Evolutionary conservation across 2,329 filamentous ascomycete species (phyloP).

Genomic region (Trichoderma pleuroti): DNA sequence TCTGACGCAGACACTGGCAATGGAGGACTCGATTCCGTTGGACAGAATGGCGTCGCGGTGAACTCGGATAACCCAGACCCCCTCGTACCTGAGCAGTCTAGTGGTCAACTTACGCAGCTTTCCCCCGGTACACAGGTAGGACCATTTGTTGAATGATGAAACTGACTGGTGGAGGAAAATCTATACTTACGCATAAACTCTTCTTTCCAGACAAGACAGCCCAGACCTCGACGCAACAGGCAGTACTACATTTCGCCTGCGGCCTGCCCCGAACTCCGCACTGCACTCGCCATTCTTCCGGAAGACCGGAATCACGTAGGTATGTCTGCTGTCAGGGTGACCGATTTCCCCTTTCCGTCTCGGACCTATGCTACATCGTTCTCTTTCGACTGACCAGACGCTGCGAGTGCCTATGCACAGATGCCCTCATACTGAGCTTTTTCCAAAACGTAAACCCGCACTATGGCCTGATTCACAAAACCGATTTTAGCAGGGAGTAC

Average conservation of each 20-base stretch:
- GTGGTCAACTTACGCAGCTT: background rate
- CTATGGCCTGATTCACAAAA: constrained; percentile 34
- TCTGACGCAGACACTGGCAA: background rate
- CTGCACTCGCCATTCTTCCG: background rate
- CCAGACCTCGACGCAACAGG: background rate
- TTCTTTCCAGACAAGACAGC: background rate
- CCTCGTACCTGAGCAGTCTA: background rate
- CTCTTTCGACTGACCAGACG: background rate
- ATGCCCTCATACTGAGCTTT: constrained; percentile 30
- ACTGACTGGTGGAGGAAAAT: background rate
- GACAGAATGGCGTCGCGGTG: background rate
- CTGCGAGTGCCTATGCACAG: constrained; percentile 19
- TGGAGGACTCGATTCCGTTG: background rate
- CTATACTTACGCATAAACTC: background rate
- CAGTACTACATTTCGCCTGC: background rate
- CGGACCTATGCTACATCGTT: background rate
- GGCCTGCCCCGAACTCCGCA: background rate
- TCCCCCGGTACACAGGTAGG: background rate
- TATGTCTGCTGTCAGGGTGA: background rate
- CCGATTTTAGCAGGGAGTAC: constrained; percentile 30
- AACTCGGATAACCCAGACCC: background rate
- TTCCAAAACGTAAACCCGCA: constrained; percentile 32
- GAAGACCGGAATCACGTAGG: background rate
- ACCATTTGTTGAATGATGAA: background rate
- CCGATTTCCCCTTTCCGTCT: background rate